Evolutionary conservation across 139 green algal genomes (phyloP).

Genomic region (Chlamydomonas eustigma): DNA sequence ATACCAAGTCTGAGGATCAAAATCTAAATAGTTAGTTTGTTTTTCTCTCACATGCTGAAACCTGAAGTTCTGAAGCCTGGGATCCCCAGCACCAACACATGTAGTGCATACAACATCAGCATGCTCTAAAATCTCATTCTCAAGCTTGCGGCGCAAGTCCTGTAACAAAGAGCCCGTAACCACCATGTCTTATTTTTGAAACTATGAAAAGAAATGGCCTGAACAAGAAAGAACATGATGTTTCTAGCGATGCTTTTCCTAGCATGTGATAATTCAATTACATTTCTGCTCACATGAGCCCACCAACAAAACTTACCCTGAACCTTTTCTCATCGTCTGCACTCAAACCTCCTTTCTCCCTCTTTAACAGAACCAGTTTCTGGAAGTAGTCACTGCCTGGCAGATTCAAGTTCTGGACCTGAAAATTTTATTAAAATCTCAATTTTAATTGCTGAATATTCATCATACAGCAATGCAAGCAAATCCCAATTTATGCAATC

Average conservation of each 20-base stretch:
- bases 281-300: too few relatives aligned
- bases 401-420: constrained; percentile 78
- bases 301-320: constrained; percentile 32
- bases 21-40: too few relatives aligned
- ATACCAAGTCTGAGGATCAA: too few relatives aligned
- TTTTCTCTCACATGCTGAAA: constrained; percentile 71
- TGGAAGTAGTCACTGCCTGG: constrained; percentile 72
- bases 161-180: background rate
- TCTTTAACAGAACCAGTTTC: constrained; percentile 87
- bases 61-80: constrained; percentile 76
- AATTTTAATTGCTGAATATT: too few relatives aligned
- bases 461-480: too few relatives aligned
- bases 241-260: too few relatives aligned
- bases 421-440: too few relatives aligned
- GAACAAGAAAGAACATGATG: too few relatives aligned
- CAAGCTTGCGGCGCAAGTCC: constrained; percentile 49
- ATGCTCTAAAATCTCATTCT: constrained; percentile 83
- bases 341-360: constrained; percentile 83
- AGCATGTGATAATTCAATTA: too few relatives aligned
- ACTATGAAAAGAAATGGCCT: too few relatives aligned
- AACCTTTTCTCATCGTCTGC: constrained; percentile 87
- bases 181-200: too few relatives aligned
- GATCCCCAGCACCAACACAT: constrained; percentile 89
- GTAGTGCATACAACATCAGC: constrained; percentile 91
- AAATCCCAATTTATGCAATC: too few relatives aligned